These are phyloP conservation scores for Ogataea siamensis DNA, from an alignment of 805 yeast species.

Conservation along the genomic window DNA sequence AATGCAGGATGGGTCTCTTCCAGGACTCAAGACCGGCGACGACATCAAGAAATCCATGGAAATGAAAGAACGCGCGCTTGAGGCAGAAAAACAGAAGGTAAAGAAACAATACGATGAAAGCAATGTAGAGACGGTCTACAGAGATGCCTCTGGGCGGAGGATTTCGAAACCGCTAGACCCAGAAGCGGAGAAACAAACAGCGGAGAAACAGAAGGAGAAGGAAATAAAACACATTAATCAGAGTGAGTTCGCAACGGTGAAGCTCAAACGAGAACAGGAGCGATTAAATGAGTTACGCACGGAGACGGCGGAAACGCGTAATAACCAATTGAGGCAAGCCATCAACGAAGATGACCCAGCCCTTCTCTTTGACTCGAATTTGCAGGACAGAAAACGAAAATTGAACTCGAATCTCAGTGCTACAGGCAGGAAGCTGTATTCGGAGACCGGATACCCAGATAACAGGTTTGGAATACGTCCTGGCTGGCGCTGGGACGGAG, in stretches of 20 bases:
- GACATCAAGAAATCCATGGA: slow-evolving; percentile 38
- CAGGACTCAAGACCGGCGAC: slow-evolving; percentile 48
- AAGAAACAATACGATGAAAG: slow-evolving; percentile 11
- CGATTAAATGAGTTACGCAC: slow-evolving; percentile 28
- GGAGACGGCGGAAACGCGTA: slow-evolving; percentile 39
- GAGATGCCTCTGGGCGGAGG: slow-evolving; percentile 61
- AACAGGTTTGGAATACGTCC: slow-evolving; percentile 78
- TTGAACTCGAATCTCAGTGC: slow-evolving; percentile 24
- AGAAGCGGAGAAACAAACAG: slow-evolving; percentile 11
- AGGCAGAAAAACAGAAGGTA: slow-evolving; percentile 30
- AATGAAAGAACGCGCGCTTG: slow-evolving; percentile 19
- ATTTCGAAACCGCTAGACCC: slow-evolving; percentile 10
- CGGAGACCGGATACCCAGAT: slow-evolving; percentile 48
- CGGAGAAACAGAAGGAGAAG: slow-evolving; percentile 22
- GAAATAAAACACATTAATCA: slow-evolving; percentile 32
- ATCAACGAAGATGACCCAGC: slow-evolving; percentile 66
- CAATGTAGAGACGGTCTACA: slow-evolving; percentile 42
- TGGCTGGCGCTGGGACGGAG: slow-evolving; percentile 89
- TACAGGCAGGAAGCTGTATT: slow-evolving; percentile 56
- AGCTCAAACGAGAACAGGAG: slow-evolving; percentile 36
- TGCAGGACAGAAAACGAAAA: slow-evolving; percentile 22
- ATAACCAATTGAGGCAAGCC: slow-evolving; percentile 32
- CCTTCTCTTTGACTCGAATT: slow-evolving; percentile 39
- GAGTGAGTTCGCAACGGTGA: slow-evolving; percentile 40
- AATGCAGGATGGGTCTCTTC: slow-evolving; percentile 26